phyloP scores from a whole-genome alignment of 2,329 filamentous ascomycete genomes.

The Clarireedia monteithiana region DNA sequence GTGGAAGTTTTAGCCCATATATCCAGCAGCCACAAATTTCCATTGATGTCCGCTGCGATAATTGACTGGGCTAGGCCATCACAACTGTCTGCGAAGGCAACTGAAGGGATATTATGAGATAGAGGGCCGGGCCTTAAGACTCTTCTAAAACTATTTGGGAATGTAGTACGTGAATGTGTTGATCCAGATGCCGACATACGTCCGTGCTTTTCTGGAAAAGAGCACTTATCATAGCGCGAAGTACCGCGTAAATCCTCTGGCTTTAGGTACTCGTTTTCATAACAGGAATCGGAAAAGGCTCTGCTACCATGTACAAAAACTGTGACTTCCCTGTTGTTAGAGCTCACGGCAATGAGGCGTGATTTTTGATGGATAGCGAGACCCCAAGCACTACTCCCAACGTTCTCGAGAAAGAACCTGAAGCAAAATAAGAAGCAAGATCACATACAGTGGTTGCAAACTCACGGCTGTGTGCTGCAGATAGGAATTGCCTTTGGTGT shows the following conservation, averaged over 20 bases:
- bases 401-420: constrained; percentile 66
- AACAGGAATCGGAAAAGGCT: neutral
- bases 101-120: constrained; percentile 24
- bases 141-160: constrained; percentile 11
- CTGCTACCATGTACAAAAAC: constrained; percentile 34
- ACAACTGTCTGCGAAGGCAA: constrained; percentile 21
- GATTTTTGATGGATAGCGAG: constrained; percentile 47
- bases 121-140: constrained; percentile 6
- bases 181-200: neutral
- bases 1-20: neutral
- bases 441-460: neutral
- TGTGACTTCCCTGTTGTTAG: constrained; percentile 57
- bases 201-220: neutral
- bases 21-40: constrained; percentile 12
- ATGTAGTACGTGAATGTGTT: neutral
- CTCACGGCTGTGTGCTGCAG: constrained; percentile 15
- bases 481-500: constrained; percentile 2
- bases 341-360: constrained; percentile 78
- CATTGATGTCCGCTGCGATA: constrained; percentile 23
- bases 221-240: neutral
- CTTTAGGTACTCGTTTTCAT: neutral
- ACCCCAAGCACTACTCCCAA: constrained; percentile 79
- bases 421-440: constrained; percentile 2
- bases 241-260: too few species aligned
- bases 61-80: constrained; percentile 18